Conservation (phyloP, 257 asterid species). For the Petunia axillaris region DNA sequence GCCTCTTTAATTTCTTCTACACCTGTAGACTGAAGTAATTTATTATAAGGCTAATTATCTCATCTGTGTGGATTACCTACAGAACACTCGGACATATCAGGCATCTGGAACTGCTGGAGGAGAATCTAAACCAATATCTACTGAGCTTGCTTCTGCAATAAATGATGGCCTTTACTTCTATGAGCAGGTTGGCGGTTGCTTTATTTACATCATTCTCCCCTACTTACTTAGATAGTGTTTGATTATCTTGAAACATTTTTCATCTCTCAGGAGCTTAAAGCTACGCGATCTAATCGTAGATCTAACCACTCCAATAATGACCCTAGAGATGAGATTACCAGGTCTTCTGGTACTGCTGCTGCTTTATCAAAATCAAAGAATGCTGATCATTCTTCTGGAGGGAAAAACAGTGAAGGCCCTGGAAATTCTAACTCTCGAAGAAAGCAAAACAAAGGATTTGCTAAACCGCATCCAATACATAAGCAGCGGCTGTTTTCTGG, state of each 20-base stretch:
- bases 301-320: slow-evolving; percentile 43
- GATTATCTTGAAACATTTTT: slow-evolving; percentile 15
- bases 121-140: slow-evolving; percentile 61
- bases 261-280: slow-evolving; percentile 69
- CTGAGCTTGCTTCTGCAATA: slow-evolving; percentile 86
- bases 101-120: slow-evolving; percentile 39
- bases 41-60: background rate
- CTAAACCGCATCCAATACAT: slow-evolving; percentile 58
- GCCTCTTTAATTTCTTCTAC: background rate
- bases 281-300: slow-evolving; percentile 50
- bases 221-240: background rate
- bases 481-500: slow-evolving; percentile 71
- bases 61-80: slow-evolving; percentile 32
- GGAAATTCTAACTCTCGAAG: slow-evolving; percentile 55
- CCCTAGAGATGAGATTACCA: slow-evolving; percentile 54
- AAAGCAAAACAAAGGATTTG: slow-evolving; percentile 62
- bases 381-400: slow-evolving; percentile 56
- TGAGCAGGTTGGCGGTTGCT: slow-evolving; percentile 74
- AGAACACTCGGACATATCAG: slow-evolving; percentile 56
- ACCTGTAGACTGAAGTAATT: background rate
- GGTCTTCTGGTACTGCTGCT: slow-evolving; percentile 42
- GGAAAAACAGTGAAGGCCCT: slow-evolving; percentile 47
- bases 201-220: slow-evolving; percentile 25
- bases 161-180: slow-evolving; percentile 84
- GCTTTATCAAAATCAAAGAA: slow-evolving; percentile 45